phyloP scores from a whole-genome alignment of 768 basidiomycete species.

The Hericium rajendrae region DNA sequence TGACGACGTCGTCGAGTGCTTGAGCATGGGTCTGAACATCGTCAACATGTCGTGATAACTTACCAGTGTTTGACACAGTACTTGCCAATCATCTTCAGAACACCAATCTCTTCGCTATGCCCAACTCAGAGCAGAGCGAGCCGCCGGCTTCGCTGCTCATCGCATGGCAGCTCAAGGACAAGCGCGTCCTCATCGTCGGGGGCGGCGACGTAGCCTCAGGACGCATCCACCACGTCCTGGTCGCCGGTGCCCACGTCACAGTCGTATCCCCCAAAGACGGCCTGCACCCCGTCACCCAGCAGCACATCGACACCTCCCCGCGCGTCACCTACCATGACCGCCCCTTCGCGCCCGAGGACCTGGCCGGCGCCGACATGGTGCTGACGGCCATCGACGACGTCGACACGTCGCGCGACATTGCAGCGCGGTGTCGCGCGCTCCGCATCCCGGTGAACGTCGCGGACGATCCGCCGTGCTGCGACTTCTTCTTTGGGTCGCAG shows the following conservation, averaged over 20 bases:
- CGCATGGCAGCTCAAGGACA: constrained; percentile 86
- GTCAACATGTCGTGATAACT: too few relatives aligned
- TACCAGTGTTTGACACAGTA: too few relatives aligned
- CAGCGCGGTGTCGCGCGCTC: constrained; percentile 49
- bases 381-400: constrained; percentile 89
- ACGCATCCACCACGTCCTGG: constrained; percentile 78
- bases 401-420: constrained; percentile 60
- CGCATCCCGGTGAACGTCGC: constrained; percentile 91
- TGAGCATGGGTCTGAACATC: too few relatives aligned
- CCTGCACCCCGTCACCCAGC: constrained; percentile 50
- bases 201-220: constrained; percentile 90
- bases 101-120: too few relatives aligned
- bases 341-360: constrained; percentile 55
- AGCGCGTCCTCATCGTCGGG: constrained; percentile 83
- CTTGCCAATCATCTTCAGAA: too few relatives aligned
- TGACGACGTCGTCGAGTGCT: too few relatives aligned
- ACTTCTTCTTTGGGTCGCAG: constrained; percentile 97
- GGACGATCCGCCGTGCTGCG: constrained; percentile 90
- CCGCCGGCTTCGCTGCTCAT: constrained; percentile 63
- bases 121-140: neutral
- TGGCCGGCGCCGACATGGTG: constrained; percentile 72
- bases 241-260: constrained; percentile 68
- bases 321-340: constrained; percentile 68
- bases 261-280: constrained; percentile 65
- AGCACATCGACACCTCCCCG: constrained; percentile 37